These are phyloP conservation scores for Scytalidium lignicola DNA, from an alignment of 2,329 filamentous ascomycete species.

Conservation along the genomic window DNA sequence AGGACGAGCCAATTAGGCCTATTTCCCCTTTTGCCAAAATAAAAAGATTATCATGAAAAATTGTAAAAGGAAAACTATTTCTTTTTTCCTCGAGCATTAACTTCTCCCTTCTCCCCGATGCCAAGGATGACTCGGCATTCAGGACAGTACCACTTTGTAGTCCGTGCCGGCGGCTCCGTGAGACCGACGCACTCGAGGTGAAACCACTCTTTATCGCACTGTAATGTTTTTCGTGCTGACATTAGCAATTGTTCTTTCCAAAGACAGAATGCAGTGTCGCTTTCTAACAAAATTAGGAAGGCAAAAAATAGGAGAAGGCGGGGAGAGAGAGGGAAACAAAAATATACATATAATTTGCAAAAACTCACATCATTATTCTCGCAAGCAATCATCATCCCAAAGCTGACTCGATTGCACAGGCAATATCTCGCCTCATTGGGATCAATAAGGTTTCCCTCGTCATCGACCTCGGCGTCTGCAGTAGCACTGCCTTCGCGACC, in stretches of 20 bases:
- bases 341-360: no score
- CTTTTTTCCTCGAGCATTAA: slow-evolving; percentile 36
- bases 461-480: slow-evolving; percentile 57
- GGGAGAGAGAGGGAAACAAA: slow-evolving; percentile 11
- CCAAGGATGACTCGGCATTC: slow-evolving; percentile 62
- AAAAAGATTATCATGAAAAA: no score
- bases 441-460: slow-evolving; percentile 66
- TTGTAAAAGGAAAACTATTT: slow-evolving; percentile 14
- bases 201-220: slow-evolving; percentile 82
- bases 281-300: no score
- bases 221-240: slow-evolving; percentile 7
- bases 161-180: slow-evolving; percentile 60
- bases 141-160: slow-evolving; percentile 81
- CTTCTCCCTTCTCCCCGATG: slow-evolving; percentile 59
- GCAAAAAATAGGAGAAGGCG: slow-evolving; percentile 8
- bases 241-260: background rate
- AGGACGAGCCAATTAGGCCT: no score
- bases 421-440: slow-evolving; percentile 74
- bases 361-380: slow-evolving; percentile 67
- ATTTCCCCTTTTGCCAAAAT: no score
- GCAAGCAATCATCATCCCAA: slow-evolving; percentile 78
- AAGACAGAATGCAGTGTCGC: no score
- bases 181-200: slow-evolving; percentile 74
- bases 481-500: slow-evolving; percentile 36
- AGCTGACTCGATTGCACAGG: slow-evolving; percentile 73